Evolutionary conservation across 2,329 filamentous ascomycete genomes (phyloP).

Genomic region (Fusarium sp.): DNA sequence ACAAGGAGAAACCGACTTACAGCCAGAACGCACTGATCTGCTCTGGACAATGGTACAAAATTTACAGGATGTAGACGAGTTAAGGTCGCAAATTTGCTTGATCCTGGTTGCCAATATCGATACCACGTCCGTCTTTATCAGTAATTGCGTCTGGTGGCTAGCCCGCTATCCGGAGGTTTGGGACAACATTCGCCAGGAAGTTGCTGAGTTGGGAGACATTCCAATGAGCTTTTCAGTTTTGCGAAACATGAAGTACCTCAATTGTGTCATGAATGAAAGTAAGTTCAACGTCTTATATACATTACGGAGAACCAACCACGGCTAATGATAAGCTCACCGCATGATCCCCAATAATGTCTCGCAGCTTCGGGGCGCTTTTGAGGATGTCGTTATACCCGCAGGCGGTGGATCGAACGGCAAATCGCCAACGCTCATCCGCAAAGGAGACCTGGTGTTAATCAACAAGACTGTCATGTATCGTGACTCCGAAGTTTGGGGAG

Average conservation of each 20-base stretch:
- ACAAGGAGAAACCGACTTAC: background rate
- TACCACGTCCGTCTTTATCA: background rate
- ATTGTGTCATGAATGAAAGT: slow-evolving; percentile 15
- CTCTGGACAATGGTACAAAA: background rate
- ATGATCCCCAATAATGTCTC: slow-evolving; percentile 5
- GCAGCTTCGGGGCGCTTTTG: background rate
- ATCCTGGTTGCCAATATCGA: slow-evolving; percentile 1
- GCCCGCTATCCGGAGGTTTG: background rate
- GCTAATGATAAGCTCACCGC: background rate
- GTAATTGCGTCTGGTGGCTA: slow-evolving; percentile 11
- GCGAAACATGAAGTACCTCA: slow-evolving; percentile 10
- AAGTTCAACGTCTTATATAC: background rate
- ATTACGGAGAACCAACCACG: accelerated
- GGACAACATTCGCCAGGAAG: background rate
- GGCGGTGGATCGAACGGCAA: slow-evolving; percentile 2
- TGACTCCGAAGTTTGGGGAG: background rate
- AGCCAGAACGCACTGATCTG: background rate
- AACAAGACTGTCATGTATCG: slow-evolving; percentile 13
- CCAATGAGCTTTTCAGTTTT: background rate
- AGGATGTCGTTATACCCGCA: background rate
- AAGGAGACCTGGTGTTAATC: background rate
- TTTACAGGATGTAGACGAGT: background rate
- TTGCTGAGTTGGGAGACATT: background rate
- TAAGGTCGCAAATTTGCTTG: slow-evolving; percentile 6
- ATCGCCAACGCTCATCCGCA: background rate